Conservation (phyloP, 1,284 basidiomycete genomes). For the Microbotryum saponariae region DNA sequence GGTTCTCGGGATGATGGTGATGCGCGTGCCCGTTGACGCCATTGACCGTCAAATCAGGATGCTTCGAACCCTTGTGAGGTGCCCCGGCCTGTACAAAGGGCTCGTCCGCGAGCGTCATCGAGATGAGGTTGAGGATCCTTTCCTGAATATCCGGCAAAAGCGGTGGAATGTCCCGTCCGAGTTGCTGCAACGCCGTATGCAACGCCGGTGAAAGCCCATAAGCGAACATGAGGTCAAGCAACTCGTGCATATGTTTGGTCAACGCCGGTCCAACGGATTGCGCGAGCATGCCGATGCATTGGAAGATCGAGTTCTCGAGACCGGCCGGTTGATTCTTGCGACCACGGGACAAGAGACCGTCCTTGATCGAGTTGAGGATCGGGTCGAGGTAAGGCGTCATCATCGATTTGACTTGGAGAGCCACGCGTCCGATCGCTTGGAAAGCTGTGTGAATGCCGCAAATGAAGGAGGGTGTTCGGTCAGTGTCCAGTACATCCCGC, state of each 20-base stretch:
- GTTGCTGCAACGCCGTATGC: slow-evolving; percentile 73
- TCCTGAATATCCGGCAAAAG: slow-evolving; percentile 90
- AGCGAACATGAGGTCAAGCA: slow-evolving; percentile 93
- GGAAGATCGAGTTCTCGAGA: slow-evolving; percentile 85
- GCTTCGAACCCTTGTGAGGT: slow-evolving; percentile 34
- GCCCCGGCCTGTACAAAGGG: slow-evolving; percentile 79
- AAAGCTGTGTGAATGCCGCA: slow-evolving; percentile 55
- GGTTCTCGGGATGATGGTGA: slow-evolving; percentile 45
- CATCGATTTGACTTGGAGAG: slow-evolving; percentile 80
- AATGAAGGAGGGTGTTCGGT: slow-evolving; percentile 2
- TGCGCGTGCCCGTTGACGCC: slow-evolving; percentile 19
- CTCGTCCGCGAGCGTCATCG: slow-evolving; percentile 69
- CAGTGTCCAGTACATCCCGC: background rate
- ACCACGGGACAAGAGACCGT: slow-evolving; percentile 72
- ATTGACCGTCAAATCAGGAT: slow-evolving; percentile 46
- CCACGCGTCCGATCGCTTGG: slow-evolving; percentile 92
- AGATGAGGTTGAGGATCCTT: slow-evolving; percentile 74
- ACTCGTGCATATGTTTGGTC: slow-evolving; percentile 90
- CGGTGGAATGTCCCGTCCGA: slow-evolving; percentile 83
- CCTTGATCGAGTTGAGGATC: slow-evolving; percentile 83
- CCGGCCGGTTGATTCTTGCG: slow-evolving; percentile 80
- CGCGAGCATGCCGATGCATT: slow-evolving; percentile 94
- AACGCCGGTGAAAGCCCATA: slow-evolving; percentile 88
- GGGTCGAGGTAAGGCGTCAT: slow-evolving; percentile 95
- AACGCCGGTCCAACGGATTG: slow-evolving; percentile 91